These are phyloP conservation scores for Penicillium sp. DNA, from an alignment of 2,329 filamentous ascomycete species.

Conservation along the genomic window DNA sequence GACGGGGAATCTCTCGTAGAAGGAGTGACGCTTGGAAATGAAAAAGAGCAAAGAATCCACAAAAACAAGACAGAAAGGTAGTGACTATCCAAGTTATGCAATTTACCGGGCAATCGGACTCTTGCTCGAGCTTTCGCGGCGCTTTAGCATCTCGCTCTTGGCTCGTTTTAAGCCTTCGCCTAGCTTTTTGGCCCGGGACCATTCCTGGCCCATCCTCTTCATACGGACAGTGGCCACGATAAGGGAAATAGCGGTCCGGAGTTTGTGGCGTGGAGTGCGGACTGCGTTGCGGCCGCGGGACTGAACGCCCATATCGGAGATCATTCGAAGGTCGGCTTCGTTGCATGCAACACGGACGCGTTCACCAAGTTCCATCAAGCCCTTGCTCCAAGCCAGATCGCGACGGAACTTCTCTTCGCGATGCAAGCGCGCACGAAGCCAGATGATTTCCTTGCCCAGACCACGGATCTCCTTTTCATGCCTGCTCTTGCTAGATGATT, in stretches of 20 bases:
- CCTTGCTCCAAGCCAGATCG: conserved; percentile 81
- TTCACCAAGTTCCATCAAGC: conserved; percentile 76
- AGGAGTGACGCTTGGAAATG: conserved; percentile 19
- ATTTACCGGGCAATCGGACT: conserved; percentile 14
- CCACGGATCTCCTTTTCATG: conserved; percentile 67
- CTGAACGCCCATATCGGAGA: conserved; percentile 73
- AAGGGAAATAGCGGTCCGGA: conserved; percentile 40
- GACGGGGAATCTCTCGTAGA: conserved; percentile 23
- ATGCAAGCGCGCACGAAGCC: conserved; percentile 74
- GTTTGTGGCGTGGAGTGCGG: conserved; percentile 37
- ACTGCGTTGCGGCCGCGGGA: conserved; percentile 30
- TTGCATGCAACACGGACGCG: conserved; percentile 65
- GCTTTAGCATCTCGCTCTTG: conserved; percentile 39
- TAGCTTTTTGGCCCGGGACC: conserved; percentile 41
- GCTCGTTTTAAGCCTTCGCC: conserved; percentile 43
- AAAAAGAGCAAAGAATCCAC: conserved; percentile 14
- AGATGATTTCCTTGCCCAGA: conserved; percentile 82
- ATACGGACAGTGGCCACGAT: conserved; percentile 45
- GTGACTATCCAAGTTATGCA: conserved; percentile 16
- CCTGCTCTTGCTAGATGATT: conserved; percentile 42
- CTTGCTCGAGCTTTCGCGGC: conserved; percentile 30
- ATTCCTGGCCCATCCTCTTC: conserved; percentile 43
- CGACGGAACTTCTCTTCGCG: conserved; percentile 75
- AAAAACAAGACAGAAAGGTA: conserved; percentile 20
- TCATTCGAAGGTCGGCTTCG: conserved; percentile 79